phyloP scores from a whole-genome alignment of 371 early-diverging fungal genomes.

The Dinochytrium kinnereticum region DNA sequence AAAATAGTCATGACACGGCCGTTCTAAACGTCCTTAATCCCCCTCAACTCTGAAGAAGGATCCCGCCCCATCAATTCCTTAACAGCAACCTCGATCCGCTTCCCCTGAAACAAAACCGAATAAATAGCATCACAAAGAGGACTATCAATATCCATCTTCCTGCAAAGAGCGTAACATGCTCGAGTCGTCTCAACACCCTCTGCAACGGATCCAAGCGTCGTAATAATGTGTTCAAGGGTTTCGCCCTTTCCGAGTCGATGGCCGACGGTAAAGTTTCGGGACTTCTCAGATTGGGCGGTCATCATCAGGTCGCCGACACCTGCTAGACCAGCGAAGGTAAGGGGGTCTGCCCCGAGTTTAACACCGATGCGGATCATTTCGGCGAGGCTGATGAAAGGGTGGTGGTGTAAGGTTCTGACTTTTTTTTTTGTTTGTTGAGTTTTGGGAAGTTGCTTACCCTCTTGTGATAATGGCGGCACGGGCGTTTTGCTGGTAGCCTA shows the following conservation, averaged over 20 bases:
- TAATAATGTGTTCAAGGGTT: constrained; percentile 47
- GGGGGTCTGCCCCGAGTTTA: constrained; percentile 52
- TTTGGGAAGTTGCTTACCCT: constrained; percentile 27
- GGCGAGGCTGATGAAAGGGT: constrained; percentile 32
- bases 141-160: constrained; percentile 46
- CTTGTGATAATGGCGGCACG: constrained; percentile 57
- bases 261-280: constrained; percentile 58
- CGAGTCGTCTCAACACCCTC: constrained; percentile 56
- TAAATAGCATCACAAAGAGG: constrained; percentile 49
- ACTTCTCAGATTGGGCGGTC: constrained; percentile 54
- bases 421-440: neutral
- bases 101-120: constrained; percentile 41
- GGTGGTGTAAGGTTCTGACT: too few species aligned
- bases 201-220: constrained; percentile 52
- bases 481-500: constrained; percentile 54
- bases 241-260: constrained; percentile 53
- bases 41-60: constrained; percentile 44
- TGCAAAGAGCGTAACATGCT: constrained; percentile 49
- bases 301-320: constrained; percentile 56
- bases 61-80: constrained; percentile 43
- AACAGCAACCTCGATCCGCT: constrained; percentile 35
- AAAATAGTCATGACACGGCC: neutral
- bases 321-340: constrained; percentile 53
- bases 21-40: constrained; percentile 24
- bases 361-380: constrained; percentile 53